Evolutionary conservation across 106 monocot genomes (phyloP), one percentile per base, ranked within the genome.

Genomic region (Dendrobium huoshanense): DNA sequence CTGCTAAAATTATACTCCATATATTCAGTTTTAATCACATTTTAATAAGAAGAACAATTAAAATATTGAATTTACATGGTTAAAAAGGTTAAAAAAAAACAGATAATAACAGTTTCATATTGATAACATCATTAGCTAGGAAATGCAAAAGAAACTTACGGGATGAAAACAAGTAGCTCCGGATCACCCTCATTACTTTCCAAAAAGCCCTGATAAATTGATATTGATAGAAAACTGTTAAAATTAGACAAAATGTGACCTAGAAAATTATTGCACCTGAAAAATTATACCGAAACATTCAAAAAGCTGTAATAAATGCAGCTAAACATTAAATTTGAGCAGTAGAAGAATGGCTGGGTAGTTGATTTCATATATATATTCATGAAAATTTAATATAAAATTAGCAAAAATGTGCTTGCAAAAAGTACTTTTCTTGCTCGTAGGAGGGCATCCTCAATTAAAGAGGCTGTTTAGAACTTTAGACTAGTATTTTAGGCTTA

Each of bases 171-270:
- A 31, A 95, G 81, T 80, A 95, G 83, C 81, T 95, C 95, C 61
- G 95, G 95, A 75, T 95, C 95, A 75, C 82, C 95, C 2, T 95
- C 95, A 81, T 95, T 92, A 82, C 95, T 95, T 85, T 92, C 92
- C 85, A 95, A 54, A 80, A 84, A 77, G 15, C 87, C 92, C 95
- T 95, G 83, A 19, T 18, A 79, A 19, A 49, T 24, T 43, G 77
- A 64, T 72, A 79, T 79, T 70, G 49, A 76, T 79, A 18, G 29
- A 41, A 45, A 73, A 42, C 11, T 8, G 56, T 56, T 74, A 81
- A 58, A 37, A 20, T 29, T 80, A 2, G 44, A 74, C 44, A 74
- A 44, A 20, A 44, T 4, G 10, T 1, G 42, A 74, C 43, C 33
- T 70, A 70, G 24, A 37, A 70, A 70, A 70, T 70, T 20, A 37